Evolutionary conservation across 176 grass and related monocot species (phyloP).

Genomic region (Metroxylon sagu): DNA sequence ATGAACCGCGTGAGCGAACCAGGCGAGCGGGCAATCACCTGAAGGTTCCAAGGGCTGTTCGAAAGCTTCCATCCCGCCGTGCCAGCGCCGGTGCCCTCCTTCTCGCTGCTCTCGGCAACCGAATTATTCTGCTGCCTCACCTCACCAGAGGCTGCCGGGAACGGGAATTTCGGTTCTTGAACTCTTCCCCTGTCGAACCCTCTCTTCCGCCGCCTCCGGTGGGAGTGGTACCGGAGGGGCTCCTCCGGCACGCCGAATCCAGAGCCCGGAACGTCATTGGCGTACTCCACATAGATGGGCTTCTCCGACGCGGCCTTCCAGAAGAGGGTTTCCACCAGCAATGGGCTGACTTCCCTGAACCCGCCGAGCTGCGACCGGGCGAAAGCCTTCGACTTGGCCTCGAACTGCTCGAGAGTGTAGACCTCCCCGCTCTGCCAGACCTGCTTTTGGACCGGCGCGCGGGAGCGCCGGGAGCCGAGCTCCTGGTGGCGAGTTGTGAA

Average conservation of each 20-base stretch:
- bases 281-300: constrained; percentile 88
- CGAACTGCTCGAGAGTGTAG: constrained; percentile 84
- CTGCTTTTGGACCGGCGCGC: constrained; percentile 59
- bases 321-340: constrained; percentile 71
- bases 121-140: too few species aligned
- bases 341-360: constrained; percentile 45
- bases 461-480: constrained; percentile 38
- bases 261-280: constrained; percentile 89
- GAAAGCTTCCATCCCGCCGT: constrained; percentile 55
- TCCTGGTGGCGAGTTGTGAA: constrained; percentile 74
- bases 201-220: constrained; percentile 24
- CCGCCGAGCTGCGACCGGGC: constrained; percentile 41
- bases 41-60: constrained; percentile 91
- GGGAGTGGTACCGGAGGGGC: neutral
- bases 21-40: constrained; percentile 67
- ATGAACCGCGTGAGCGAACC: constrained; percentile 90
- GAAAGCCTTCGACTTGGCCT: constrained; percentile 78
- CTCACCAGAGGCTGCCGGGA: too few species aligned
- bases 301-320: constrained; percentile 64
- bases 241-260: constrained; percentile 45
- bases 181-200: neutral
- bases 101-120: neutral
- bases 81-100: constrained; percentile 12
- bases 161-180: constrained; percentile 9
- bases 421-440: constrained; percentile 95